Evolutionary conservation across 495 filamentous ascomycete genomes (phyloP), one percentile per base, ranked within the genome.

Genomic region (Neurospora sublineolata): DNA sequence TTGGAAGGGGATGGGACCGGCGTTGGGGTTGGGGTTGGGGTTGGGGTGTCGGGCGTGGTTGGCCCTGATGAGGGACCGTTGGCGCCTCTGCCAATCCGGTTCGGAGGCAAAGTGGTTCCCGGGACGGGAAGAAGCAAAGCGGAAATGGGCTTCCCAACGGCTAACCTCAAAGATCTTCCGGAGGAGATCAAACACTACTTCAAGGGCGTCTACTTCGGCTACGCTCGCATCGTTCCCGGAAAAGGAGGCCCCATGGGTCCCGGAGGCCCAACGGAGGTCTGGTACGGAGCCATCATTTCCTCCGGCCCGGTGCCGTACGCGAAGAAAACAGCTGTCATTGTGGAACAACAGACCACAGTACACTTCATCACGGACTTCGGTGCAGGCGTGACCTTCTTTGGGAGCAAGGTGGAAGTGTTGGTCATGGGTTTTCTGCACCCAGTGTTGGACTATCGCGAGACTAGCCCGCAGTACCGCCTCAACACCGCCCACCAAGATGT

Each of bases 141-240:
- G 14, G 77, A 84, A 70, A 72, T 79, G 2, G 74, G 76, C 5
- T 73, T 80, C 9, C 80, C 82, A 1, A 80, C 81, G 1, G 79
- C 82, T 5, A 84, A 83, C 68, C 76, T 90, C 3, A 68, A 71
- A 11, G 82, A 77, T 58, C 77, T 88, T 0, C 74, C 52, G 0
- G 83, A 84, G 7, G 81, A 85, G 37, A 77, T 89, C 23, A 70
- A 78, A 4, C 79, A 85, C 67, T 83, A 84, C 27, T 77, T 91
- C 5, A 80, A 80, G 36, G 90, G 89, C 0, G 82, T 89, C 58
- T 91, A 89, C 73, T 89, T 90, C 72, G 89, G 86, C 38, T 92
- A 89, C 88, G 83, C 83, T 4, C 79, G 83, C 37, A 68, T 88
- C 18, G 44, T 80, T 12, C 75, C 74, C 2, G 14, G 27, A 14